Evolutionary conservation across 257 asterid species (phyloP), one percentile per base, ranked within the genome.

Genomic region (Petunia axillaris): DNA sequence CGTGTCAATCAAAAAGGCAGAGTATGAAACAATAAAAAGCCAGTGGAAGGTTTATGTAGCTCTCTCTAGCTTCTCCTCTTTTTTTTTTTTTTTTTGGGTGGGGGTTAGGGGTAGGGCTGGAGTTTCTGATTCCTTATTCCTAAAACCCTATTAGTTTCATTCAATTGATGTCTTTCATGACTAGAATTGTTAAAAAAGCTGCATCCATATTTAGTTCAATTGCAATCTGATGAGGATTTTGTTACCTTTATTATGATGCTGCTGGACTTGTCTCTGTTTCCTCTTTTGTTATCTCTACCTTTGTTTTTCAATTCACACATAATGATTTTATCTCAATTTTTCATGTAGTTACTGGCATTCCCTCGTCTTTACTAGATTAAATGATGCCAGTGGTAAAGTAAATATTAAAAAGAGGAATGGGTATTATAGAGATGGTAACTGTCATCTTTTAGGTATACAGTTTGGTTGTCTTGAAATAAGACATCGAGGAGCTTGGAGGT

Each of bases 1-100:
- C 75, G 81, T 74, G 64, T 82, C 97, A 76, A 86, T 88, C 38
- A 96, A 91, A 90, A 94, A 91, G 89, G 70, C 87, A 57, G 98
- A 91, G 84, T 96, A 96, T 87, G 97, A 91, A 85, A 91, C 93
- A 64, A 83, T 96, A 43, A 96, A 96, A 83, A 88, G 82, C 78
- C 98, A 96, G 86, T 96, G 99, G 99, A 91, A 93, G 99, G 99
- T 93, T 82, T 81, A 95, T 64, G 43, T 25, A 48, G 35, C 77
- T 50, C 77, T 73, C 77, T 73, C 62, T 50, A 73, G 62, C 48
- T 25, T 25, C 25, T 25, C 46, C 77, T 35, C 1, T 71, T 10
- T 2, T 2, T 54, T 0, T 54, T 48, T 48, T 5, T 5, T 48
- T 48, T 48, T 48, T 2, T 0, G 4, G 9, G 75, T 55, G 2